A percentile compares a stretch with the other conserved stretches of the same genome.
These are phyloP conservation scores for Phytomonas sp. DNA, from an alignment of 208 protist species.

Conservation along the genomic window DNA sequence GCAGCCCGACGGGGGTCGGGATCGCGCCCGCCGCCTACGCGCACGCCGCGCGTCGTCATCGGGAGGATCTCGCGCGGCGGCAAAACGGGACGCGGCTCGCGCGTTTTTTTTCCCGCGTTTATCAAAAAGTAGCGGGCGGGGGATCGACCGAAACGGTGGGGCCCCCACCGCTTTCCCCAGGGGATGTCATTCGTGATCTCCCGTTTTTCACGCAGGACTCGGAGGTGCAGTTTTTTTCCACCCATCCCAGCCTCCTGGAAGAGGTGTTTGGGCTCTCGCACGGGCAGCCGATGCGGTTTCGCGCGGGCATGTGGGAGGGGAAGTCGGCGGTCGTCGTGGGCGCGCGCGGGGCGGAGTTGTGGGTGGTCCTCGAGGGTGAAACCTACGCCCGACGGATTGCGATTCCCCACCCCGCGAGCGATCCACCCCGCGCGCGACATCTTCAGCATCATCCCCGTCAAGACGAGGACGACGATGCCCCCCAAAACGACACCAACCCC, in stretches of 20 bases:
- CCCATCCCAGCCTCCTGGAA: conserved; percentile 41
- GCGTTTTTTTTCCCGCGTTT: conserved; percentile 8
- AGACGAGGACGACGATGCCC: no score
- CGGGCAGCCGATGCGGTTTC: conserved; percentile 42
- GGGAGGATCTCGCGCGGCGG: not conserved
- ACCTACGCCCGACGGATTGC: conserved; percentile 20
- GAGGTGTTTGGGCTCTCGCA: conserved; percentile 53
- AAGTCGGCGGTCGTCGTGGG: conserved; percentile 39
- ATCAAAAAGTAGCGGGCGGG: conserved; percentile 5
- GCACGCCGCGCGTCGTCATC: not conserved
- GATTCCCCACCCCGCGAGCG: conserved; percentile 3
- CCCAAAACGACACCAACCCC: no score
- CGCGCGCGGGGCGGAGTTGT: conserved; percentile 47
- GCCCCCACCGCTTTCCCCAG: conserved; percentile 17
- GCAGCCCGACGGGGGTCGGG: not conserved
- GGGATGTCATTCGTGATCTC: conserved; percentile 58
- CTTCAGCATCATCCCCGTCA: no score
- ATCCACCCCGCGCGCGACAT: not conserved
- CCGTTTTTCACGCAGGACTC: conserved; percentile 44
- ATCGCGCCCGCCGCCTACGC: not conserved
- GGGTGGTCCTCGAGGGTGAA: conserved; percentile 38
- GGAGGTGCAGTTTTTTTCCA: conserved; percentile 62
- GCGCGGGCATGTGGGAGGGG: conserved; percentile 18
- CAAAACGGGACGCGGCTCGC: not conserved
- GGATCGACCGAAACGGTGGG: conserved; percentile 1